These are phyloP conservation scores for Alopecurus myosuroides DNA, from an alignment of 176 grass and related monocot species.

Conservation along the genomic window DNA sequence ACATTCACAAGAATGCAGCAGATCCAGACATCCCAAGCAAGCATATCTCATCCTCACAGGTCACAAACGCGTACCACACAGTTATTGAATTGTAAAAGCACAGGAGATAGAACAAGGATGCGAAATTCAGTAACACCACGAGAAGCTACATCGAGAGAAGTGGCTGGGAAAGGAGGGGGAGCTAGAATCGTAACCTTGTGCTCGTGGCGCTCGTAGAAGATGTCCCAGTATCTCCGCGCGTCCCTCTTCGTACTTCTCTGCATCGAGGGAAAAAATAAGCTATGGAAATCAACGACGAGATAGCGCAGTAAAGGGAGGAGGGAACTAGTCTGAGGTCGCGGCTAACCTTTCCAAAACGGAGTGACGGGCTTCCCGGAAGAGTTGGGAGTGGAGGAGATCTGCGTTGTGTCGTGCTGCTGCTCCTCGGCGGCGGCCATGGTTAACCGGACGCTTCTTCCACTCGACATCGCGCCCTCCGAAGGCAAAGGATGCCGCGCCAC, in stretches of 20 bases:
- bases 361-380: slow-evolving; percentile 74
- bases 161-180: too few relatives aligned
- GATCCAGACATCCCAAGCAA: neutral
- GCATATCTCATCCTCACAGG: neutral
- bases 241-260: slow-evolving; percentile 97
- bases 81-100: neutral
- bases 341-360: slow-evolving; percentile 82
- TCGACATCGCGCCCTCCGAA: too few relatives aligned
- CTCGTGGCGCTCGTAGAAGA: slow-evolving; percentile 94
- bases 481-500: too few relatives aligned
- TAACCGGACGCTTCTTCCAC: too few relatives aligned
- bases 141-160: too few relatives aligned
- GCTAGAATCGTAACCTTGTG: slow-evolving; percentile 43
- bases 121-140: neutral
- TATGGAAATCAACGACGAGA: neutral
- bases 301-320: neutral
- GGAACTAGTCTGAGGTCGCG: neutral
- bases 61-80: neutral
- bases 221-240: slow-evolving; percentile 92
- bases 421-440: slow-evolving; percentile 47
- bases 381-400: slow-evolving; percentile 26
- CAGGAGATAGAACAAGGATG: neutral
- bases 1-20: neutral
- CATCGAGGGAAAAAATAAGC: neutral
- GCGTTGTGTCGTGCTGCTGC: slow-evolving; percentile 20